Base-by-base conservation (phyloP, 208 protist genomes). In the Leishmania arabica region DNA sequence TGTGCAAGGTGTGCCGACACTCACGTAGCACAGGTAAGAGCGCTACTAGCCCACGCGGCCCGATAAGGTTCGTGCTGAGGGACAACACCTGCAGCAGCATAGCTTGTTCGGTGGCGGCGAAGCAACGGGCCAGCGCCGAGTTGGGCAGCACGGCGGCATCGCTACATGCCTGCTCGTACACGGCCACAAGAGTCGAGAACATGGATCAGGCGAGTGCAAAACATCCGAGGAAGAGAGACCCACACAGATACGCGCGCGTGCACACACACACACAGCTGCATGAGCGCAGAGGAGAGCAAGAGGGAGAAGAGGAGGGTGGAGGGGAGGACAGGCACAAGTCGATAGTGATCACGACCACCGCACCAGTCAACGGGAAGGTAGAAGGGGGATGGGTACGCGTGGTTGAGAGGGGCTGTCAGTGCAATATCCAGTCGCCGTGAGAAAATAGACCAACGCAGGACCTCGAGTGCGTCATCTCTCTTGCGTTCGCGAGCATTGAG, bases 1-100 rank as follows among this genome's bases (percentile, higher is more conserved):
- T 89, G 69, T 91, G 85, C 13, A 95, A 83, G 13, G 84, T 88
- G 51, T 80, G 84, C 24, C 86, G 80, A 40, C 80, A 88, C 69
- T 81, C 5, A 17, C 9, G 37, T 54, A 89, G 77, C 24, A 91
- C 78, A 17, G 80, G 45, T 31, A 89, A 66, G 49, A 95, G 72
- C 7, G 90, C 84, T 8, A 70, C 17, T 69, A 93, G 51, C 2
- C 92, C 92, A 42, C 86, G 86, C 27, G 88, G 80, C 0, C 92
- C 92, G 2, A 95, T 24, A 42, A 90, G 82, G 75, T 92, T 93
- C 8, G 70, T 75, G 65, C 69, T 81, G 31, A 93, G 84, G 62
- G 86, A 84, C 69, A 95, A 70, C 21, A 86, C 84, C 51, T 77
- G 81, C 53, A 89, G 54, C 54, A 73, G 65, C 49, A 60, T 64